These are phyloP conservation scores for Fusarium concolor DNA, from an alignment of 2,329 filamentous ascomycete species.

Conservation along the genomic window DNA sequence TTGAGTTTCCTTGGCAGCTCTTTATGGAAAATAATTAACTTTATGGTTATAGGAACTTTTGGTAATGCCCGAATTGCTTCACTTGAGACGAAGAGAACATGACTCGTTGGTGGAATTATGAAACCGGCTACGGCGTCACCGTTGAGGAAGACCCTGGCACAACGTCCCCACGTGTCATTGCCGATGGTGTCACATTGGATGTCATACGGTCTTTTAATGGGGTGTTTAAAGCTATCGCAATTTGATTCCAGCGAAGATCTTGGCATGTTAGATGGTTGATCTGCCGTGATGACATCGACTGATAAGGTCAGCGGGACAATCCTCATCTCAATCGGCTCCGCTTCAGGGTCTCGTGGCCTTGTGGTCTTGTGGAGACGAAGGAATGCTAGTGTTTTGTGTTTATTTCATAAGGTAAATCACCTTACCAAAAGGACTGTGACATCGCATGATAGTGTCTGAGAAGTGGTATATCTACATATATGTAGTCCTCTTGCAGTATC, in stretches of 20 bases:
- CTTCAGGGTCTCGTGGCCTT: too few species aligned
- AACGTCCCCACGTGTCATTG: background rate
- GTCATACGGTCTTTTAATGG: background rate
- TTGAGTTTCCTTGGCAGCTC: background rate
- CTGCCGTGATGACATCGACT: background rate
- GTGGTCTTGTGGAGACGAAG: rapidly evolving
- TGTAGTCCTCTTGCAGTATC: background rate
- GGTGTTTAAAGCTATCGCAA: background rate
- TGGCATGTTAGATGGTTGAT: background rate
- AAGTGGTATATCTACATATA: background rate
- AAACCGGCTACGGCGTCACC: slow-evolving; percentile 19
- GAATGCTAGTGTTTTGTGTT: background rate
- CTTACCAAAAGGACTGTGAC: too few species aligned
- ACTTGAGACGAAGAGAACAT: background rate
- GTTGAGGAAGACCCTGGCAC: slow-evolving; percentile 3
- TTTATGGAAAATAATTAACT: background rate
- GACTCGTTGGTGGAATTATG: background rate
- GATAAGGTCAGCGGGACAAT: background rate
- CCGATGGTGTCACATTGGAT: background rate
- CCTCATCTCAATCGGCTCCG: background rate
- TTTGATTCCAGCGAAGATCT: background rate
- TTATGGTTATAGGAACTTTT: background rate
- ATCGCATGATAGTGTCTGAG: background rate
- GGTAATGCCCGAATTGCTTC: background rate
- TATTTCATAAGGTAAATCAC: background rate